A percentile compares a stretch with the other conserved stretches of the same genome.
These are phyloP conservation scores for Astrothelium subdiscretum DNA, from an alignment of 495 filamentous ascomycete species.

Conservation along the genomic window DNA sequence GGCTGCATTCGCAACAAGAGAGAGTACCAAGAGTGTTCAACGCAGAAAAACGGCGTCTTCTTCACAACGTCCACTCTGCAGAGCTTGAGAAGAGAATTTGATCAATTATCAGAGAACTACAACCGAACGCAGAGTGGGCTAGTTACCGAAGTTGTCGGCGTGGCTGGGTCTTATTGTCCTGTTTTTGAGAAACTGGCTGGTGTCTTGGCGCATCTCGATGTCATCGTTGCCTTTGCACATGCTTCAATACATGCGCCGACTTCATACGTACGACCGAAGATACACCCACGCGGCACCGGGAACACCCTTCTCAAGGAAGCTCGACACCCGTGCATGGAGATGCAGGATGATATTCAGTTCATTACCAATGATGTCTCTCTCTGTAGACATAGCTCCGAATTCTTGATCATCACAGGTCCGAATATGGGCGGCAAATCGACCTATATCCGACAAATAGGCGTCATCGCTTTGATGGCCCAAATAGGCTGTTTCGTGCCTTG, in stretches of 20 bases:
- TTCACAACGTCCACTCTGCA: constrained; percentile 88
- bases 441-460: constrained; percentile 95
- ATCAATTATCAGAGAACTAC: constrained; percentile 90
- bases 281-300: constrained; percentile 85
- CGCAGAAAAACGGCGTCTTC: constrained; percentile 97
- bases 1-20: constrained; percentile 85
- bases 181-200: constrained; percentile 83
- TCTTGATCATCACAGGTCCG: constrained; percentile 94
- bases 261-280: constrained; percentile 80
- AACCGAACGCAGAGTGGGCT: constrained; percentile 88
- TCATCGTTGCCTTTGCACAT: constrained; percentile 92
- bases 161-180: constrained; percentile 89
- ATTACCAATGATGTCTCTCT: constrained; percentile 95
- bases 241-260: constrained; percentile 86
- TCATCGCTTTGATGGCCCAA: constrained; percentile 96
- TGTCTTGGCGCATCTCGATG: constrained; percentile 87
- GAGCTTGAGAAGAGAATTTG: constrained; percentile 74
- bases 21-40: constrained; percentile 88
- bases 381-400: constrained; percentile 67
- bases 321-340: constrained; percentile 96
- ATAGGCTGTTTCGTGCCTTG: constrained; percentile 95
- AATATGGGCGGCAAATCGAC: constrained; percentile 99
- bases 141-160: constrained; percentile 83
- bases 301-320: constrained; percentile 85
- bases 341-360: constrained; percentile 97